These are phyloP conservation scores for Blumeria graminis DNA, from an alignment of 2,329 filamentous ascomycete species.

Conservation along the genomic window DNA sequence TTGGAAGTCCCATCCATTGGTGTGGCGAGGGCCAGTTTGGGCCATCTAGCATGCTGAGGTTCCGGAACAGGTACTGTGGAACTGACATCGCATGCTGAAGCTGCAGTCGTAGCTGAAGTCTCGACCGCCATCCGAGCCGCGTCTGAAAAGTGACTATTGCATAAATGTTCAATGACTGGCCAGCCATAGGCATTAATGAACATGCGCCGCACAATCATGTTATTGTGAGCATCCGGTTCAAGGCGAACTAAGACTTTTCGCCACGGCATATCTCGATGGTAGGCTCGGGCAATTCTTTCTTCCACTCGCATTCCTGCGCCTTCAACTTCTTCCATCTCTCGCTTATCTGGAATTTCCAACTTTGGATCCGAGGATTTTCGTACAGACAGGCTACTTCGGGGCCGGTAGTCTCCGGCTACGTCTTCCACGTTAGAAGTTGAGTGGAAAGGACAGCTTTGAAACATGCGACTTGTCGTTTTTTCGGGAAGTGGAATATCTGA, in stretches of 20 bases:
- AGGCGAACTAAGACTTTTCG: slow-evolving; percentile 88
- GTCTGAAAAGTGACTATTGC: slow-evolving; percentile 82
- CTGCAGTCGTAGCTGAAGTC: too few relatives aligned
- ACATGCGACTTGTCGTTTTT: not conserved
- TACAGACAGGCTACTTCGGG: not conserved
- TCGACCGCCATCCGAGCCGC: slow-evolving; percentile 20
- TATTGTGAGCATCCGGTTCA: slow-evolving; percentile 95
- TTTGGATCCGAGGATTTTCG: not conserved
- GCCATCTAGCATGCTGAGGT: not conserved
- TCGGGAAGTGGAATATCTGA: slow-evolving; percentile 64
- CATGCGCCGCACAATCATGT: slow-evolving; percentile 87
- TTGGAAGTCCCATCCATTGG: not conserved
- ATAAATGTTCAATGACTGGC: slow-evolving; percentile 87
- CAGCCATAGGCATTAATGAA: slow-evolving; percentile 95
- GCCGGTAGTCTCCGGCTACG: not conserved
- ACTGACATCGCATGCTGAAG: too few relatives aligned
- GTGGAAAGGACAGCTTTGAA: not conserved
- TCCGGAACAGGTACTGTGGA: not conserved
- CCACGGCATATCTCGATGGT: slow-evolving; percentile 81
- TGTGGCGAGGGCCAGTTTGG: not conserved
- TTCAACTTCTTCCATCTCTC: not conserved
- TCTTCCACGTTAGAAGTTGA: not conserved
- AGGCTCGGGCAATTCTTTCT: slow-evolving; percentile 90
- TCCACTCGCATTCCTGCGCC: slow-evolving; percentile 57
- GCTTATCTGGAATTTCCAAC: not conserved